Evolutionary conservation across 2,329 filamentous ascomycete species (phyloP).

Genomic region (Sclerotinia spermophila): DNA sequence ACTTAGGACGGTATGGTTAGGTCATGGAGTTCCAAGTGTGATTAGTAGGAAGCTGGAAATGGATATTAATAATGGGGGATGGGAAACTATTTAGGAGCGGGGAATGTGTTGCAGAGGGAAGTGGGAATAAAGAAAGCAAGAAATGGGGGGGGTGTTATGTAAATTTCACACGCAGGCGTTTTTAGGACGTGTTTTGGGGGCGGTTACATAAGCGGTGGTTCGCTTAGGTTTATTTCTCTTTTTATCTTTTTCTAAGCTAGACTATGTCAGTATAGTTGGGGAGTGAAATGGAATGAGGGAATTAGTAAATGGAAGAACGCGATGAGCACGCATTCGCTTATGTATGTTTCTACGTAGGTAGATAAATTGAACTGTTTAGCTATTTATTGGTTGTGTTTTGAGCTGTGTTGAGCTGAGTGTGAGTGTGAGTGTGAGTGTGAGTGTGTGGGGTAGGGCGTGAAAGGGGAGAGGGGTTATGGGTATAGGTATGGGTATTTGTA

Average conservation of each 20-base stretch:
- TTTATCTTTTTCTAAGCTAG: not conserved
- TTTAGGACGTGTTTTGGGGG: not conserved
- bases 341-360: not conserved
- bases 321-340: not conserved
- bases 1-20: conserved; percentile 79
- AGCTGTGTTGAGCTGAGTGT: not conserved
- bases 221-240: not conserved
- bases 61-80: conserved; percentile 95
- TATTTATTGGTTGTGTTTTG: not conserved
- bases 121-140: no score
- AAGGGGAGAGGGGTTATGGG: no score
- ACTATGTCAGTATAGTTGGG: not conserved
- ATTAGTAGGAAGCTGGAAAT: conserved; percentile 89
- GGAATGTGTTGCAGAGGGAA: not conserved
- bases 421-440: not conserved
- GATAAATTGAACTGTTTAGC: not conserved
- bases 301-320: not conserved
- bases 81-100: conserved; percentile 68
- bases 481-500: not conserved
- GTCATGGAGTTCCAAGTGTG: conserved; percentile 80
- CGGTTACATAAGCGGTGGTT: not conserved
- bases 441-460: not conserved
- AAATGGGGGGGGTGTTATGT: not conserved
- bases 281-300: not conserved
- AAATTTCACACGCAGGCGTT: not conserved